Conservation (phyloP, 1,284 basidiomycete genomes). For the Rhodotorula sp. region DNA sequence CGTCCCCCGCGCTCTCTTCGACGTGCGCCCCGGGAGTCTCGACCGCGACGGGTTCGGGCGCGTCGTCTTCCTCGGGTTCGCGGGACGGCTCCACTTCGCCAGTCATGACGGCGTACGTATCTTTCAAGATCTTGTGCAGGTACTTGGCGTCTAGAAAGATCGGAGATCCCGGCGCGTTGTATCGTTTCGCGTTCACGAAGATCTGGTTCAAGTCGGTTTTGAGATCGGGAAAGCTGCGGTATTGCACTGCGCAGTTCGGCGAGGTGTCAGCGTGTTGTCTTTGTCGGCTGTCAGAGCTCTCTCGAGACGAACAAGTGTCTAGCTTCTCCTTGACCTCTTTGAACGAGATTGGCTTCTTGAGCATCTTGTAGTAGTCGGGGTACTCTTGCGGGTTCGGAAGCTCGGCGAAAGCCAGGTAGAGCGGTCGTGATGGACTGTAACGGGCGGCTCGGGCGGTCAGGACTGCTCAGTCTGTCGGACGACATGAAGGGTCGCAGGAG, state of each 20-base stretch:
- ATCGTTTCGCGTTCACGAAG: constrained; percentile 44
- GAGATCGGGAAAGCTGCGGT: constrained; percentile 35
- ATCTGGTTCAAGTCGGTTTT: constrained; percentile 41
- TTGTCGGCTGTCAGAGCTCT: neutral
- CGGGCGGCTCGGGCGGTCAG: neutral
- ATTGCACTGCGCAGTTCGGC: constrained; percentile 12
- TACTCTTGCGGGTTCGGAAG: constrained; percentile 38
- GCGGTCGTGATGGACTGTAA: constrained; percentile 7
- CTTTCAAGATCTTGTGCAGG: constrained; percentile 33
- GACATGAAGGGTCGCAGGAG: neutral
- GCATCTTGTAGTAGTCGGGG: constrained; percentile 43
- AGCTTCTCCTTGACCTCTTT: constrained; percentile 34
- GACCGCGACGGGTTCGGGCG: neutral
- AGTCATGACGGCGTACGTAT: constrained; percentile 26
- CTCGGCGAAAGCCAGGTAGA: constrained; percentile 34
- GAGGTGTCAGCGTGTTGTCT: neutral
- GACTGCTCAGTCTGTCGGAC: neutral
- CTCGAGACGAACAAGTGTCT: constrained; percentile 18
- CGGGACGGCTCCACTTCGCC: constrained; percentile 26
- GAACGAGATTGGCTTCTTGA: constrained; percentile 41
- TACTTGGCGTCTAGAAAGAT: constrained; percentile 42
- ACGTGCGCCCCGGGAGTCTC: neutral
- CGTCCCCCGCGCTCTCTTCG: neutral
- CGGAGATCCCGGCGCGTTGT: constrained; percentile 37
- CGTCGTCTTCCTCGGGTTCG: constrained; percentile 20